Evolutionary conservation across 306 rosid genomes (phyloP), one percentile per base, ranked within the genome.

Genomic region (Fagus sylvatica): DNA sequence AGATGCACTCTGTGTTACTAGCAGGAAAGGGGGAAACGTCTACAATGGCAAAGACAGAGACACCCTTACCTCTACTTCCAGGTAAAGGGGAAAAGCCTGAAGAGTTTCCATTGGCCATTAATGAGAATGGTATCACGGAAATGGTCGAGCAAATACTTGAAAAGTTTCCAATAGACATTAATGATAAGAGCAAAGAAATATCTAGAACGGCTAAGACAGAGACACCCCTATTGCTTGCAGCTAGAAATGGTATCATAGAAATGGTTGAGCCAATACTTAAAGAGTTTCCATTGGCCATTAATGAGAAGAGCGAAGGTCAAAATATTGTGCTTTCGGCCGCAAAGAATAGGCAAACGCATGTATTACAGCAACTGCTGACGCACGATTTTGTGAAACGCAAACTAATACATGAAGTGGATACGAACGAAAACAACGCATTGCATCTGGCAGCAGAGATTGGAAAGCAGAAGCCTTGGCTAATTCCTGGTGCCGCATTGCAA

Each of bases 391-490:
- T 75, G 2, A 86, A 71, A 59, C 86, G 83, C 1, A 78, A 79
- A 42, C 68, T 84, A 43, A 76, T 88, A 43, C 53, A 70, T 19
- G 83, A 83, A 42, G 73, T 87, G 77, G 96, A 90, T 76, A 40
- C 53, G 32, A 42, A 76, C 11, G 96, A 87, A 13, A 88, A 90
- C 69, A 88, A 86, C 41, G 93, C 91, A 10, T 36, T 90, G 57
- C 96, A 90, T 62, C 85, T 88, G 41, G 96, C 93, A 4, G 91
- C 96, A 42, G 85, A 77, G 49, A 77, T 53, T 9, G 78, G 85
- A 69, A 49, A 12, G 28, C 39, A 80, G 59, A 78, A 65, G 48
- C 90, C 93, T 19, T 88, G 93, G 90, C 86, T 74, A 49, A 78
- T 87, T 62, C 83, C 93, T 2, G 93, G 91, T 0, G 88, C 82